Base-by-base conservation (phyloP, 108 stramenopile genomes). In the Phaeodactylum tricornutum region DNA sequence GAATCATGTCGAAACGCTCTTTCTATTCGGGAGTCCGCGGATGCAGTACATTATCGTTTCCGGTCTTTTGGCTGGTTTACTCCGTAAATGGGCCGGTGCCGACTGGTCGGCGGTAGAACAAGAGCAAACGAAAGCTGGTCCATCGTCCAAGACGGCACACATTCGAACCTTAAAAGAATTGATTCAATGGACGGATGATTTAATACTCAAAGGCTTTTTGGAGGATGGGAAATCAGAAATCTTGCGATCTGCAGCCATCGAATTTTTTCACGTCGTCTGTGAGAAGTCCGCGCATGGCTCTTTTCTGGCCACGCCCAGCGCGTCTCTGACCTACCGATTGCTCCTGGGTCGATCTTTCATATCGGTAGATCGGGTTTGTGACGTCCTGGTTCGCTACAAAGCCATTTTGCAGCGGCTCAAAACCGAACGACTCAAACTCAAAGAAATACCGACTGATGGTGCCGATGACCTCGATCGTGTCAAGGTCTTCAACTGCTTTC, bases 401-500 rank as follows among this genome's bases (percentile, higher is more conserved):
- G 26, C n/a, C 26, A 25, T 2, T 25, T 45, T 23, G 23, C 43
- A 45, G n/a, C 7, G 20, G 20, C n/a, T 43, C 7, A 43, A 43
- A 16, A n/a, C 8, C 42, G n/a, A 8, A 43, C 16, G n/a, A 43
- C 35, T n/a, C 32, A 34, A 50, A 34, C 3, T 29, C 31, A 33
- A 28, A n/a, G 21, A n/a, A 16, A 31, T n/a, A 31, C 20, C 45
- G 37, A 33, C 23, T 35, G 4, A 23, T 50, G 2, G 21, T n/a
- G n/a, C n/a, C n/a, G n/a, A n/a, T n/a, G n/a, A n/a, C 23, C 25
- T 23, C 4, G 37, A 38, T 20, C 20, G 49, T 2, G 32, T 50
- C 24, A 5, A 19, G n/a, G 23, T 38, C 20, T 50, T 29, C 49
- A 50, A 50, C 20, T 50, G 49, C 32, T 50, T 34, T 22, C 15